Evolutionary conservation across 495 filamentous ascomycete species (phyloP).

Genomic region (Cercophora scortea): DNA sequence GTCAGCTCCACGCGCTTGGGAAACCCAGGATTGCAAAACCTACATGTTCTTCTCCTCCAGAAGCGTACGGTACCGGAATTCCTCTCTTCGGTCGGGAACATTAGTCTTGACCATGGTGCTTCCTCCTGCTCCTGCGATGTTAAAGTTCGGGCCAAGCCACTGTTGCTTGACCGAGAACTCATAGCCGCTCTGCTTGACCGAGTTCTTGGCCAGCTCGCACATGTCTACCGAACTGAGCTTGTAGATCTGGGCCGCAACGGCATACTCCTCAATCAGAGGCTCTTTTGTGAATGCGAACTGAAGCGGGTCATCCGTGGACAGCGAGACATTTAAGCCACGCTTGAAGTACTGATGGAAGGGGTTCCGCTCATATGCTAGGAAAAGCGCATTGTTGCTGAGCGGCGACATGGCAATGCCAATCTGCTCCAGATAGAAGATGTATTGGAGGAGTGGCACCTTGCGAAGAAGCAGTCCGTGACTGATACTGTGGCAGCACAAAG

Average conservation of each 20-base stretch:
- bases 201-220: conserved; percentile 96
- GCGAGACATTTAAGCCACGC: conserved; percentile 86
- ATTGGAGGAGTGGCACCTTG: conserved; percentile 91
- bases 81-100: conserved; percentile 84
- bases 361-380: conserved; percentile 95
- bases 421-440: conserved; percentile 95
- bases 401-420: conserved; percentile 99
- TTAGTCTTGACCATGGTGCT: conserved; percentile 94
- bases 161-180: conserved; percentile 79
- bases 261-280: conserved; percentile 95
- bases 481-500: conserved; percentile 94
- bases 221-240: conserved; percentile 96
- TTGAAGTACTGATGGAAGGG: conserved; percentile 93
- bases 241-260: conserved; percentile 96
- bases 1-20: not conserved
- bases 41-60: conserved; percentile 76
- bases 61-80: conserved; percentile 78
- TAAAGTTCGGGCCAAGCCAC: conserved; percentile 76
- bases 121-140: conserved; percentile 64
- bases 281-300: conserved; percentile 99
- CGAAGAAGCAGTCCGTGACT: conserved; percentile 88
- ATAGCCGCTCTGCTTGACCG: conserved; percentile 89
- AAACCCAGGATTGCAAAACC: conserved; percentile 14
- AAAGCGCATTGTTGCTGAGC: conserved; percentile 93
- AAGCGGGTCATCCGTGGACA: conserved; percentile 94